Base-by-base conservation (phyloP, 2,329 filamentous ascomycete genomes). In the Neonectria faginata region DNA sequence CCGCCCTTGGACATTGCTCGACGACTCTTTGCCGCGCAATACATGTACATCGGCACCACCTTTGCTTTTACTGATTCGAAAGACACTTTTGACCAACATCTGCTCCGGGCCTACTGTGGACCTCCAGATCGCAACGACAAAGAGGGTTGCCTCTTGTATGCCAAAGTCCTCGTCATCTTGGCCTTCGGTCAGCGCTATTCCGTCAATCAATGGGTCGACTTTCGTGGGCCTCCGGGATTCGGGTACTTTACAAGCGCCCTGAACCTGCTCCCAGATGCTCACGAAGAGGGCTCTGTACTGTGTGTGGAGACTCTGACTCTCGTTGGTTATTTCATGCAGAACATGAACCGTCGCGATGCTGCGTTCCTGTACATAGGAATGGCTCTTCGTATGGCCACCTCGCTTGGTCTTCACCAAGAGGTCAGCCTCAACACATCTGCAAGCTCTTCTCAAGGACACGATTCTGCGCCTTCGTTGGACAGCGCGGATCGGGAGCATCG, bases 131-230 rank as follows among this genome's bases (percentile, higher is more conserved):
- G 81, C 2, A 69, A 76, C 0, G 81, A 85, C 54, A 77, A 77
- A 20, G 81, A 85, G 33, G 79, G 80, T 3, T 86, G 85, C 57
- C 78, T 88, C 0, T 74, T 77, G 0, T 84, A 84, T 65, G 84
- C 84, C 60, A 85, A 88, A 56, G 76, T 85, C 4, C 75, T 88
- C 3, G 75, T 86, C 42, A 81, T 87, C 5, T 76, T 88, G 10
- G 84, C 85, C 0, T 86, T 86, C 67, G 86, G 86, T 0, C 82
- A 86, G 65, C 79, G 87, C 67, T 88, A 88, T 70, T 86, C 84
- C 3, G 80, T 88, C 52, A 88, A 88, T 66, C 84, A 86, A 57
- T 86, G 83, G 82, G 81, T 83, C 0, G 81, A 81, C 50, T 81
- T 80, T 68, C 81, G 84, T 44, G 83, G 85, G 0, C 85, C 85